Percentiles rank a stretch among this genome's conserved stretches.
These are phyloP conservation scores for Colletotrichum siamense DNA, from an alignment of 2,329 filamentous ascomycete species.

Conservation along the genomic window DNA sequence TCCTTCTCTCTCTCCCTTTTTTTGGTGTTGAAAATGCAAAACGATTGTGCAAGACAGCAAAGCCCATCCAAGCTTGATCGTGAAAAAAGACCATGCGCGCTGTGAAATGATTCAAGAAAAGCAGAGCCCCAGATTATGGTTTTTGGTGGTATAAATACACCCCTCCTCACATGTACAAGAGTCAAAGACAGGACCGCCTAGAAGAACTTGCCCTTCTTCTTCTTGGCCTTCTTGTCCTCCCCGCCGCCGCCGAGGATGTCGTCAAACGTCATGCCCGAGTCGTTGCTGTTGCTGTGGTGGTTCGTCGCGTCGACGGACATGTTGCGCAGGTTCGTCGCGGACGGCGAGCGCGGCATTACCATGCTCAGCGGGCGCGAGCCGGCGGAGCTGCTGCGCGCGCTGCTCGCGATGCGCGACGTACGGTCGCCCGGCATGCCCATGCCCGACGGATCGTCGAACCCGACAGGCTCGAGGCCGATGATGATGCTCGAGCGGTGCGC, in stretches of 20 bases:
- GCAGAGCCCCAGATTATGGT: neutral
- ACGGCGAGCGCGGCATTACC: conserved; percentile 32
- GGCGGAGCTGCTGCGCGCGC: conserved; percentile 30
- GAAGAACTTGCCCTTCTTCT: conserved; percentile 49
- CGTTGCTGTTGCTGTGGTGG: conserved; percentile 31
- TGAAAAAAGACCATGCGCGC: neutral
- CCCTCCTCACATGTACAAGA: neutral
- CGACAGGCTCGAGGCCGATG: conserved; percentile 46
- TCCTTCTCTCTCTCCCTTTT: neutral
- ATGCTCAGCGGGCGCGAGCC: conserved; percentile 19
- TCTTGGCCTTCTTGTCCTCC: conserved; percentile 36
- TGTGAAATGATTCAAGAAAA: neutral
- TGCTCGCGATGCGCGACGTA: conserved; percentile 26
- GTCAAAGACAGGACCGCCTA: conserved; percentile 19
- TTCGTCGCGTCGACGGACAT: conserved; percentile 24
- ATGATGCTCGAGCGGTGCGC: conserved; percentile 48
- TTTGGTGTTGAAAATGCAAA: neutral
- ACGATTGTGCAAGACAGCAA: neutral
- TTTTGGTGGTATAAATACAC: conserved; percentile 15
- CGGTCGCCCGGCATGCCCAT: conserved; percentile 20
- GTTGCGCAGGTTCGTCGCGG: conserved; percentile 37
- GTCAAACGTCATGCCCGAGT: conserved; percentile 46
- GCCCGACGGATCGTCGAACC: conserved; percentile 2
- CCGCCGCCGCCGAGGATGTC: conserved; percentile 47
- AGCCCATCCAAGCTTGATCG: neutral